phyloP scores from a whole-genome alignment of 202 grass and related monocot species.

The Miscanthus sacchariflorus region DNA sequence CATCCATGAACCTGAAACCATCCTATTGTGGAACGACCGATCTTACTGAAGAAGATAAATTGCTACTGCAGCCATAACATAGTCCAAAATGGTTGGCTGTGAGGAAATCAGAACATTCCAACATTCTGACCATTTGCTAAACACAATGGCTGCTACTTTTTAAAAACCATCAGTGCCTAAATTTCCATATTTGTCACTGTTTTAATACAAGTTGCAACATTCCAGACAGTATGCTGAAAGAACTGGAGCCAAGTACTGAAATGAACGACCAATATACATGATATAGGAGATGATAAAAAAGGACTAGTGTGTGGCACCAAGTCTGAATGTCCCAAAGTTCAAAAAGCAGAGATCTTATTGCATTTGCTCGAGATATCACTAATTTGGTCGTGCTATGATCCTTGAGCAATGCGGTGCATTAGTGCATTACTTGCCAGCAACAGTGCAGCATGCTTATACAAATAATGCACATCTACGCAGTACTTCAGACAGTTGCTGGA shows the following conservation, averaged over 20 bases:
- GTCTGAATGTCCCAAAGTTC: background rate
- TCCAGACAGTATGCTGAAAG: background rate
- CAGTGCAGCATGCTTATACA: background rate
- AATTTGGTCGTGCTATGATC: background rate
- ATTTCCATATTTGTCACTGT: background rate
- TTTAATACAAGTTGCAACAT: background rate
- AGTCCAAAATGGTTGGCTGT: slow-evolving; percentile 13
- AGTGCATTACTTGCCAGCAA: background rate
- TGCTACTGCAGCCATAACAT: background rate
- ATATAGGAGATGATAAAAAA: background rate
- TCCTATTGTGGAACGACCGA: background rate
- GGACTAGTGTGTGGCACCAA: background rate
- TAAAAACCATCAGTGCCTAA: background rate
- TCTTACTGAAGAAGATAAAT: background rate
- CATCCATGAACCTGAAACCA: background rate
- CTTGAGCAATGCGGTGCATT: background rate
- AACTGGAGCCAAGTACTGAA: slow-evolving; percentile 20
- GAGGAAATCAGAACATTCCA: background rate
- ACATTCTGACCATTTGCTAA: background rate
- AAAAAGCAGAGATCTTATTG: background rate
- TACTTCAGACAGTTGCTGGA: background rate
- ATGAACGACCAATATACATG: background rate
- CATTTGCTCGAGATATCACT: slow-evolving; percentile 13
- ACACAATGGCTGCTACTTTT: background rate
- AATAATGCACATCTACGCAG: background rate